Evolutionary conservation across 1,284 basidiomycete genomes (phyloP), one percentile per base, ranked within the genome.

Genomic region (Lignosus rhinocerotis): DNA sequence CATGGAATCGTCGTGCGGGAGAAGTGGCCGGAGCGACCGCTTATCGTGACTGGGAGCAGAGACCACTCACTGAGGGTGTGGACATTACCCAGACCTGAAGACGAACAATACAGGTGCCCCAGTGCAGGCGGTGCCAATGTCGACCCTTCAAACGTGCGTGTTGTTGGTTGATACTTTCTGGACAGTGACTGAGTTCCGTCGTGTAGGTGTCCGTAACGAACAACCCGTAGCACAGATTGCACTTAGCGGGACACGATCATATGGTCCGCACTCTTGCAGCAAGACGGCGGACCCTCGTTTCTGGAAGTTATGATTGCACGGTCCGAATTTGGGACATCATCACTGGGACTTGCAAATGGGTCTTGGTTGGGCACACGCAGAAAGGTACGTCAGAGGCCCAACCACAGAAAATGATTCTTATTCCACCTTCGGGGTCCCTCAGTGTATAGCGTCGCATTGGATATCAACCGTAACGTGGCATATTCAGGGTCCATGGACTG

Each of bases 401-500:
- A 25, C 25, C 25, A 25, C 25, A 25, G 25, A 25, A 4, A 25
- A 25, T 25, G 25, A 25, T 25, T 25, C 4, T 25, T 4, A 25
- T 25, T 25, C 25, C 25, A 25, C 25, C 25, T 4, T 25, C 4
- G 25, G 25, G 25, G 4, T 5, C 43, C 31, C 64, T 58, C 70
- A 95, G 94, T 96, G 9, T 96, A 96, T 76, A 93, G 91, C 69
- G 92, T 96, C 59, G 90, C 96, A 36, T 83, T 96, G 56, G 92
- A 97, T 75, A 82, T 88, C 58, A 78, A 82, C 48, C 90, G 94
- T 17, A 87, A 93, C 61, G 89, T 94, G 69, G 93, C 93, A 34
- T 93, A 92, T 62, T 97, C 95, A 0, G 95, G 95, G 6, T 97
- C 95, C 1, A 96, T 97, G 94, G 95, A 97, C 72, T 91, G 93